phyloP scores from a whole-genome alignment of 1,139 yeast species.

The Sugiyamaella castrensis region DNA sequence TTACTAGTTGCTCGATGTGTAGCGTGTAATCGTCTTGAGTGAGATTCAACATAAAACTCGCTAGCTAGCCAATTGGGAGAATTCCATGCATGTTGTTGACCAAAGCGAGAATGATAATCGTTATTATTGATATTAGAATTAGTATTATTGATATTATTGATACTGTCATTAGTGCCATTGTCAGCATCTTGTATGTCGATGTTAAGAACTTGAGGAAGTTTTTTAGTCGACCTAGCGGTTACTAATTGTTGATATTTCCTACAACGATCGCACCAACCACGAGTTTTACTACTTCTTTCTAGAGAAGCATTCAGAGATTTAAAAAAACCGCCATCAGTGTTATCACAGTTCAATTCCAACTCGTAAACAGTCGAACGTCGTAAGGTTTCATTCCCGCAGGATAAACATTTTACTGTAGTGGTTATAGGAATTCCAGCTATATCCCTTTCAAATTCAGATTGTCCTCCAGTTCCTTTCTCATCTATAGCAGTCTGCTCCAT shows the following conservation, averaged over 20 bases:
- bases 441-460: constrained; percentile 9
- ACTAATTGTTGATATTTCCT: constrained; percentile 48
- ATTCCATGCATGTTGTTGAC: constrained; percentile 20
- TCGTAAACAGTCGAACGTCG: constrained; percentile 12
- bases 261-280: constrained; percentile 53
- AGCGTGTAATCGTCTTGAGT: constrained; percentile 15
- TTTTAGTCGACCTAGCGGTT: constrained; percentile 39
- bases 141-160: constrained; percentile 1
- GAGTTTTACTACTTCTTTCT: constrained; percentile 47
- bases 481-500: constrained; percentile 51
- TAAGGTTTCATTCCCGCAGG: constrained; percentile 23
- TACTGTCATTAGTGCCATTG: not conserved
- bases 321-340: constrained; percentile 27
- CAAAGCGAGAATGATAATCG: constrained; percentile 12
- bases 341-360: constrained; percentile 16
- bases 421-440: constrained; percentile 18
- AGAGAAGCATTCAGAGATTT: constrained; percentile 59
- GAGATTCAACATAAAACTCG: constrained; percentile 20
- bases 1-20: constrained; percentile 13
- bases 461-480: constrained; percentile 25
- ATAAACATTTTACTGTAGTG: constrained; percentile 19
- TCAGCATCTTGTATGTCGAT: constrained; percentile 38
- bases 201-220: constrained; percentile 65
- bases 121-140: constrained; percentile 10
- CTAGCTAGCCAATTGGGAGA: constrained; percentile 26